Conservation (phyloP, 2,329 filamentous ascomycete genomes). For the Aspergillus niger region DNA sequence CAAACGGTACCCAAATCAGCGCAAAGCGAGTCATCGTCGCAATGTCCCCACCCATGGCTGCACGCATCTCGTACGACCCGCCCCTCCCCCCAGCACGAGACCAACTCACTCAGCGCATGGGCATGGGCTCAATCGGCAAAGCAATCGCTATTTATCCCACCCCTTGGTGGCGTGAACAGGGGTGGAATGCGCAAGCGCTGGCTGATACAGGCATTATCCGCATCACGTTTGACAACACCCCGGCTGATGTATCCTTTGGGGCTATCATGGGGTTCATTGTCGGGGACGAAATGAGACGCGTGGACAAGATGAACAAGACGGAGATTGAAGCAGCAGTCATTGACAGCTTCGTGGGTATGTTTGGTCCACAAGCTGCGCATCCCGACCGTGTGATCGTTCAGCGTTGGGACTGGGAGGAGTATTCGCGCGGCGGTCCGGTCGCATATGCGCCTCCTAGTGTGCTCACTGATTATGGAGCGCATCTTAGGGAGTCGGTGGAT, state of each 20-base stretch:
- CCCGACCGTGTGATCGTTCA: slow-evolving; percentile 15
- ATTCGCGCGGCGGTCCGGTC: slow-evolving; percentile 27
- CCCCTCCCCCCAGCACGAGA: slow-evolving; percentile 10
- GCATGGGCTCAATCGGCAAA: slow-evolving; percentile 17
- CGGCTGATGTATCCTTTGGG: slow-evolving; percentile 24
- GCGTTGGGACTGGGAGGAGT: slow-evolving; percentile 29
- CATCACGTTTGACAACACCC: slow-evolving; percentile 26
- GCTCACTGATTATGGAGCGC: slow-evolving; percentile 22
- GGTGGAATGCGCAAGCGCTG: slow-evolving; percentile 24
- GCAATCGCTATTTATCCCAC: slow-evolving; percentile 14
- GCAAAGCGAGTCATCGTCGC: neutral
- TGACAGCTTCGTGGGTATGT: slow-evolving; percentile 21
- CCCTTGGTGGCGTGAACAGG: slow-evolving; percentile 25
- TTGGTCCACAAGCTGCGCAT: neutral
- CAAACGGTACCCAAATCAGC: neutral
- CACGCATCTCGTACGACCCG: slow-evolving; percentile 5
- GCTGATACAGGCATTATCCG: slow-evolving; percentile 21
- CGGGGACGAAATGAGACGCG: slow-evolving; percentile 25
- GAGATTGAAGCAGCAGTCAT: slow-evolving; percentile 21
- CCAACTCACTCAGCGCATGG: slow-evolving; percentile 20
- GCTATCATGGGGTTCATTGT: slow-evolving; percentile 32
- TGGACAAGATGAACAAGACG: slow-evolving; percentile 22
- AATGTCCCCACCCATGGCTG: slow-evolving; percentile 3
- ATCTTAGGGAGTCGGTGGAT: slow-evolving; percentile 17
- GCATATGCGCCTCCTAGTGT: slow-evolving; percentile 24